phyloP scores from a whole-genome alignment of 2,329 filamentous ascomycete species.

The Ustilaginoidea virens region DNA sequence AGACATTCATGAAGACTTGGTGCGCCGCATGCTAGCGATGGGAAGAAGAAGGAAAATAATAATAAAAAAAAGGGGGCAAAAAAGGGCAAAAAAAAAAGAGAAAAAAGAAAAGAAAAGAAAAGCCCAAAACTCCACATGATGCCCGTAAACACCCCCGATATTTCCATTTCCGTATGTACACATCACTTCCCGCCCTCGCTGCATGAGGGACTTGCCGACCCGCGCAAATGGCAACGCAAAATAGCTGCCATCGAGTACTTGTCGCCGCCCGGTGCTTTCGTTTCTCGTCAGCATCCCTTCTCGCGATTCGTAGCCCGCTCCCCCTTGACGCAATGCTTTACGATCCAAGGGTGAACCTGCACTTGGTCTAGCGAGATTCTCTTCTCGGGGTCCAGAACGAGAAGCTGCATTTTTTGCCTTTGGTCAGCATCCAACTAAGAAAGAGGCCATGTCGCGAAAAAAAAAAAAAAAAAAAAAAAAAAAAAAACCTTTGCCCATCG shows the following conservation, averaged over 20 bases:
- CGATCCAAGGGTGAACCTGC: conserved; percentile 83
- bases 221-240: too few species aligned
- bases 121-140: conserved; percentile 17
- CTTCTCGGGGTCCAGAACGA: conserved; percentile 89
- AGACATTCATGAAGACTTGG: too few species aligned
- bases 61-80: background rate
- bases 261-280: conserved; percentile 8
- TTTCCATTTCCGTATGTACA: too few species aligned
- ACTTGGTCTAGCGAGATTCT: conserved; percentile 81
- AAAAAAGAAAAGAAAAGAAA: conserved; percentile 6
- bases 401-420: conserved; percentile 38
- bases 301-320: conserved; percentile 36
- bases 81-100: background rate
- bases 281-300: conserved; percentile 14
- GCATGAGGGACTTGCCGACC: conserved; percentile 3
- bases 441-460: background rate
- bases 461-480: too few species aligned
- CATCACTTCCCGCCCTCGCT: conserved; percentile 2
- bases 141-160: conserved; percentile 12
- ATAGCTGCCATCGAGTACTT: too few species aligned
- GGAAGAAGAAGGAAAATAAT: background rate
- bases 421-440: conserved; percentile 10
- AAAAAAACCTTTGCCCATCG: too few species aligned
- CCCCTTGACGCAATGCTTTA: conserved; percentile 78
- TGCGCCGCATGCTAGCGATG: too few species aligned